A percentile compares a stretch with the other conserved stretches of the same genome.
Evolutionary conservation across 371 early-diverging fungal species (phyloP).

Genomic region (Blakeslea trispora): DNA sequence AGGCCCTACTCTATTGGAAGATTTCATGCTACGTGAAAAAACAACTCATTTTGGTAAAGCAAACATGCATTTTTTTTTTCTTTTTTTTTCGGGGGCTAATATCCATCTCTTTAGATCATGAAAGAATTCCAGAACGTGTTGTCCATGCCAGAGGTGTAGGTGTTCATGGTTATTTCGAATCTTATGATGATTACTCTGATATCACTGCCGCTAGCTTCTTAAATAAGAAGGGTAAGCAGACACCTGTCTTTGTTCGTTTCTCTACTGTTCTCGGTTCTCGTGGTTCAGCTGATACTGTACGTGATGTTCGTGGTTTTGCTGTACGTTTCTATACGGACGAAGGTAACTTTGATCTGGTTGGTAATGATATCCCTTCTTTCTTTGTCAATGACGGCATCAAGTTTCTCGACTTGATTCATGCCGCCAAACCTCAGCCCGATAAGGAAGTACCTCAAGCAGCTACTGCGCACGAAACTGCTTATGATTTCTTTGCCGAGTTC

Average conservation of each 20-base stretch:
- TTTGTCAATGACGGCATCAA: slow-evolving; percentile 53
- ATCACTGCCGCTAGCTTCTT: slow-evolving; percentile 50
- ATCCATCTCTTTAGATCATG: no score
- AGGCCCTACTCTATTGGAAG: slow-evolving; percentile 53
- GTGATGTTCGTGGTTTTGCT: slow-evolving; percentile 64
- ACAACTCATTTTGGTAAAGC: slow-evolving; percentile 58
- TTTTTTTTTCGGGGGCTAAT: no score
- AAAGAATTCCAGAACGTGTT: slow-evolving; percentile 57
- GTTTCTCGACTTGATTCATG: slow-evolving; percentile 55
- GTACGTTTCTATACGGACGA: slow-evolving; percentile 63
- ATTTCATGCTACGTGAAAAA: slow-evolving; percentile 52
- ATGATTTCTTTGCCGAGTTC: slow-evolving; percentile 50
- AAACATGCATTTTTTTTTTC: no score
- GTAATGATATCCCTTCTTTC: slow-evolving; percentile 50
- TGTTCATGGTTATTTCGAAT: slow-evolving; percentile 59
- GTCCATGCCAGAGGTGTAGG: slow-evolving; percentile 60
- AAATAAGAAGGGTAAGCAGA: slow-evolving; percentile 36
- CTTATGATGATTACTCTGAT: slow-evolving; percentile 41
- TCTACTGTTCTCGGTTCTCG: slow-evolving; percentile 56
- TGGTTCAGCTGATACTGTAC: slow-evolving; percentile 55
- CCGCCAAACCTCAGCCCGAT: slow-evolving; percentile 52
- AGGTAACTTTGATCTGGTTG: slow-evolving; percentile 57
- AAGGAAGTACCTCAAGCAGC: slow-evolving; percentile 48
- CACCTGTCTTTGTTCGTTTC: slow-evolving; percentile 59
- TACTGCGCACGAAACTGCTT: slow-evolving; percentile 53